phyloP scores from a whole-genome alignment of 768 basidiomycete species.

The Piloderma croceum region DNA sequence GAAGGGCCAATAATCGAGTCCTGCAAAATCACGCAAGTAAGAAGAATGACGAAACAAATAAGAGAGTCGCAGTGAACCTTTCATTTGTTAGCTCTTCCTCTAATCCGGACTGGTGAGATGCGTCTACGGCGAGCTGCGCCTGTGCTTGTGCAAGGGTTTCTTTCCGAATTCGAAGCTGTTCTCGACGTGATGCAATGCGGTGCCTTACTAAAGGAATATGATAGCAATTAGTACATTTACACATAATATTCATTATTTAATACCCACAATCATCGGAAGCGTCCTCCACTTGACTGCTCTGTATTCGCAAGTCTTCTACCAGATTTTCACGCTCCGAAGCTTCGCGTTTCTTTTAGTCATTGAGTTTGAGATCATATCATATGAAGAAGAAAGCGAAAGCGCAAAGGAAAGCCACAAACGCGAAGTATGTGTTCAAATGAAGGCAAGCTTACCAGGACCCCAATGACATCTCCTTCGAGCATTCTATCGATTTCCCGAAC shows the following conservation, averaged over 20 bases:
- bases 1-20: constrained; percentile 40
- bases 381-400: constrained; percentile 8
- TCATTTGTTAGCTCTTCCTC: constrained; percentile 34
- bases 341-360: constrained; percentile 54
- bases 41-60: constrained; percentile 1
- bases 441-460: constrained; percentile 37
- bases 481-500: constrained; percentile 42
- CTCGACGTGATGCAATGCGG: constrained; percentile 38
- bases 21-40: constrained; percentile 32
- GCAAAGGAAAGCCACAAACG: constrained; percentile 4
- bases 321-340: constrained; percentile 58
- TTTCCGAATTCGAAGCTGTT: constrained; percentile 41
- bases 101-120: constrained; percentile 16
- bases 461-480: constrained; percentile 36
- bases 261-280: constrained; percentile 40
- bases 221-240: constrained; percentile 7
- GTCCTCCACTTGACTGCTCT: constrained; percentile 37
- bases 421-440: constrained; percentile 7
- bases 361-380: constrained; percentile 22
- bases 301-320: constrained; percentile 44
- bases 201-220: constrained; percentile 31
- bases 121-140: constrained; percentile 31
- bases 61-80: constrained; percentile 25
- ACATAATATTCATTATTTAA: not conserved
- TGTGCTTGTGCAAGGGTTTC: constrained; percentile 40